Percentiles rank a stretch among this genome's conserved stretches.
These are phyloP conservation scores for Plasmodium adleri DNA, from an alignment of 169 alveolate species.

Conservation along the genomic window DNA sequence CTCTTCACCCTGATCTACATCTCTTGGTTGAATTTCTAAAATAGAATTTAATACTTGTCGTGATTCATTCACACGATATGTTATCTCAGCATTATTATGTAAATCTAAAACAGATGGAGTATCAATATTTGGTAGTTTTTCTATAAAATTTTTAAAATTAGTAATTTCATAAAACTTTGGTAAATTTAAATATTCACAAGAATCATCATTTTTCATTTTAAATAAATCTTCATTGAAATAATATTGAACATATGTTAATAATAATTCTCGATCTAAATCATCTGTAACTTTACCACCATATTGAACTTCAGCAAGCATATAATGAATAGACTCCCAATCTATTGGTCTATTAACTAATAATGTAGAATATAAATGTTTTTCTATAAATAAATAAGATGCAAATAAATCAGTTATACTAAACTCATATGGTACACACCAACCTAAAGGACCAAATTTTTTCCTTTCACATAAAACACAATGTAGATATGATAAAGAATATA, in stretches of 20 bases:
- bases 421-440: constrained; percentile 98
- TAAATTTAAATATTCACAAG: constrained; percentile 87
- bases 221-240: constrained; percentile 89
- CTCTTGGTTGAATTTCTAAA: constrained; percentile 96
- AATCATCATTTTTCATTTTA: constrained; percentile 68
- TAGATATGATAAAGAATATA: constrained; percentile 93
- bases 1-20: constrained; percentile 94
- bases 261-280: constrained; percentile 94
- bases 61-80: constrained; percentile 94
- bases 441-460: constrained; percentile 96
- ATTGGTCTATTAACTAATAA: constrained; percentile 88
- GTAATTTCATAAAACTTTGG: constrained; percentile 92
- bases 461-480: constrained; percentile 96
- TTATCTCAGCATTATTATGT: constrained; percentile 95
- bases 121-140: constrained; percentile 93
- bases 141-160: constrained; percentile 90
- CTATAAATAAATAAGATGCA: constrained; percentile 95
- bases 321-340: constrained; percentile 93
- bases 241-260: constrained; percentile 93
- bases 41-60: constrained; percentile 92
- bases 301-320: constrained; percentile 96
- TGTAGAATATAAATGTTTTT: constrained; percentile 93
- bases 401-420: constrained; percentile 96
- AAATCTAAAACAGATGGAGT: constrained; percentile 94
- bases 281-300: constrained; percentile 99